A percentile compares a stretch with the other conserved stretches of the same genome.
These are phyloP conservation scores for Brassica nigra DNA, from an alignment of 345 rosid species.

Conservation along the genomic window DNA sequence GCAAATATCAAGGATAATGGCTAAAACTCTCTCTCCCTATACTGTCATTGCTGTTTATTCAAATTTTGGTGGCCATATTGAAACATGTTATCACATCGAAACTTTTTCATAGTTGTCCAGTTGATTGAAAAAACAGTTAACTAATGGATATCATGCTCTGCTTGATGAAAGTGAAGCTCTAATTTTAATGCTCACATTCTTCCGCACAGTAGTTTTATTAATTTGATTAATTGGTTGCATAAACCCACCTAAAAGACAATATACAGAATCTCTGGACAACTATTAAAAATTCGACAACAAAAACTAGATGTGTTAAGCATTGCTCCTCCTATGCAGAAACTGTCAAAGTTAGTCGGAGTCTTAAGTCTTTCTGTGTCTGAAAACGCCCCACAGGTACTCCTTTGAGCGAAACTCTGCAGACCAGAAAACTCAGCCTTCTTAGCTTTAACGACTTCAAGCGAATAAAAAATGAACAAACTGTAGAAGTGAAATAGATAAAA, in stretches of 20 bases:
- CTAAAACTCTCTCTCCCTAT: neutral
- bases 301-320: neutral
- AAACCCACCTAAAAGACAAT: neutral
- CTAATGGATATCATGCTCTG: neutral
- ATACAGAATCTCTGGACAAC: slow-evolving; percentile 13
- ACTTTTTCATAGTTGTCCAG: slow-evolving; percentile 2
- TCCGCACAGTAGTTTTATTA: neutral
- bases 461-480: neutral
- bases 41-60: slow-evolving; percentile 5
- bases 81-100: neutral
- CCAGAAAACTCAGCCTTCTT: neutral
- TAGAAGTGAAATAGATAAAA: neutral
- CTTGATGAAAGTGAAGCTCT: neutral
- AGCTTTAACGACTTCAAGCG: slow-evolving; percentile 1
- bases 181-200: neutral
- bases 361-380: slow-evolving; percentile 49
- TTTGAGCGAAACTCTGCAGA: slow-evolving; percentile 58
- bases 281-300: neutral
- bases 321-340: slow-evolving; percentile 22
- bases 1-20: neutral
- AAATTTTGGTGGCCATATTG: slow-evolving; percentile 4
- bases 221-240: neutral
- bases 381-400: slow-evolving; percentile 74
- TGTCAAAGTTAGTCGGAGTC: slow-evolving; percentile 6
- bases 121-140: neutral